These are phyloP conservation scores for Glycine latifolia DNA, from an alignment of 306 rosid genomes.

Conservation along the genomic window DNA sequence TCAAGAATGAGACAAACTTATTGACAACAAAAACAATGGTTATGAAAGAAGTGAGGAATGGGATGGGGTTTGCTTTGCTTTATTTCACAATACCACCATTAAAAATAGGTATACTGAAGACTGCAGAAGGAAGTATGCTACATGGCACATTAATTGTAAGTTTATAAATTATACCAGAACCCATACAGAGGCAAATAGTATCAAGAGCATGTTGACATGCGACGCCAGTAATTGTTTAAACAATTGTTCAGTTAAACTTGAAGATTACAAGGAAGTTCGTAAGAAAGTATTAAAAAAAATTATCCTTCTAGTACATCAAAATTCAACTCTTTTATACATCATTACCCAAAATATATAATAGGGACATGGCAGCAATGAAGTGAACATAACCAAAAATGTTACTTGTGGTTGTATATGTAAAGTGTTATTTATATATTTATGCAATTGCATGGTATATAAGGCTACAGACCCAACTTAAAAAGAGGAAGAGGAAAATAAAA, in stretches of 20 bases:
- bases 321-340: neutral
- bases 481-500: neutral
- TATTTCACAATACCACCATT: neutral
- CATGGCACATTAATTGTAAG: neutral
- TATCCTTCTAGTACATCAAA: neutral
- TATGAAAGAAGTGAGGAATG: conserved; percentile 9
- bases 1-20: conserved; percentile 12
- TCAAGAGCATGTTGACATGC: neutral
- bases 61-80: neutral
- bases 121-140: neutral
- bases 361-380: neutral
- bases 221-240: conserved; percentile 5
- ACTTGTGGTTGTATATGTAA: neutral
- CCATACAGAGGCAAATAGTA: neutral
- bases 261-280: neutral
- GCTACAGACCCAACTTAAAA: neutral
- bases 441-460: conserved; percentile 1
- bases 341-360: neutral
- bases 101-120: neutral
- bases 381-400: neutral
- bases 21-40: neutral
- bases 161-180: conserved; percentile 5
- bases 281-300: neutral
- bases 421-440: neutral
- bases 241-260: neutral